Conservation (phyloP, 2,329 filamentous ascomycete species). For the Dothideomycetidae sp. region DNA sequence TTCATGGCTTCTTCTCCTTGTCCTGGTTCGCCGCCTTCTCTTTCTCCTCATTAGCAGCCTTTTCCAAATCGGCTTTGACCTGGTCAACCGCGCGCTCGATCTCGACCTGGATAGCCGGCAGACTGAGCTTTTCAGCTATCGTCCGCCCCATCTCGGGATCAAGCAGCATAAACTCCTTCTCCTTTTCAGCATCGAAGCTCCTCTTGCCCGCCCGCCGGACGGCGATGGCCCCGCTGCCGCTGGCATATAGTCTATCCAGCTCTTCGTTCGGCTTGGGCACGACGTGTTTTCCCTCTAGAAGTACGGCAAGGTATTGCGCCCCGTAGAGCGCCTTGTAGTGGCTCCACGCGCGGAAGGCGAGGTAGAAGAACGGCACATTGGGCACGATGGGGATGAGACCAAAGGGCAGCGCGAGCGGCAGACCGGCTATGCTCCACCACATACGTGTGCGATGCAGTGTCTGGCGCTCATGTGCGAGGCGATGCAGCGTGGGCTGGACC, state of each 20-base stretch:
- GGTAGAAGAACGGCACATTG: conserved; percentile 94
- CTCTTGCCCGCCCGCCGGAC: conserved; percentile 26
- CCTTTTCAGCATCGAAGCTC: conserved; percentile 24
- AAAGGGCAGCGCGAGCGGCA: conserved; percentile 63
- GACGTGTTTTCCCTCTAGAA: conserved; percentile 60
- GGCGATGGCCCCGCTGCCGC: conserved; percentile 14
- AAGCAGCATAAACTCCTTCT: conserved; percentile 35
- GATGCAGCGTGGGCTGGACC: conserved; percentile 51
- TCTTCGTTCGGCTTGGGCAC: conserved; percentile 48
- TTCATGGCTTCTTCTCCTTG: conserved; percentile 1
- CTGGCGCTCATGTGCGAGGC: conserved; percentile 67
- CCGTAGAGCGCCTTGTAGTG: conserved; percentile 79
- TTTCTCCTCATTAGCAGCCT: conserved; percentile 21
- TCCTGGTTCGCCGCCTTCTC: conserved; percentile 11
- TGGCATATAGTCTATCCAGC: conserved; percentile 61
- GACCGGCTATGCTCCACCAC: conserved; percentile 65
- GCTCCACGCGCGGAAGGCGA: conserved; percentile 80
- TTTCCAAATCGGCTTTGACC: conserved; percentile 30
- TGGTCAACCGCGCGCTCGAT: conserved; percentile 40
- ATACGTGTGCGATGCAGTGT: conserved; percentile 61
- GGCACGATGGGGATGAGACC: conserved; percentile 30
- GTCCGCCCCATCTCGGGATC: conserved; percentile 37
- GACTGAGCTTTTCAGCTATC: conserved; percentile 33
- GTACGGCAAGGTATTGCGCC: conserved; percentile 70
- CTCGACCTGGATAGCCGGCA: conserved; percentile 40